Conservation (phyloP, 345 rosid species). For the Barbarea vulgaris region DNA sequence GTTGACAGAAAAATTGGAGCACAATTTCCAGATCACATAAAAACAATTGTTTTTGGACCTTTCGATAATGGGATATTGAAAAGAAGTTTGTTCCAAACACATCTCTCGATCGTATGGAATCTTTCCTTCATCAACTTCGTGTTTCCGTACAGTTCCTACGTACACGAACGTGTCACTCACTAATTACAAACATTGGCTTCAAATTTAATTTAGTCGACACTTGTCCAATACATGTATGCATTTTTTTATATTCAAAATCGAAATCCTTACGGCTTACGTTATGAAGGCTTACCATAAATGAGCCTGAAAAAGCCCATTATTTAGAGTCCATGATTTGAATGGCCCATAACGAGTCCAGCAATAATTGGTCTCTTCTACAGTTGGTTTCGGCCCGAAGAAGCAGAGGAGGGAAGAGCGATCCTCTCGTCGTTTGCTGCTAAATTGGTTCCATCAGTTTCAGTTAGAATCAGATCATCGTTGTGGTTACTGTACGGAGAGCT, state of each 20-base stretch:
- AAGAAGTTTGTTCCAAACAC: neutral
- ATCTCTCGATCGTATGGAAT: neutral
- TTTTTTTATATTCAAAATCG: too few relatives aligned
- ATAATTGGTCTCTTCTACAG: neutral
- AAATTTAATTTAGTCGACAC: neutral
- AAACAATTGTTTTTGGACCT: neutral
- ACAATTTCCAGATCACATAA: neutral
- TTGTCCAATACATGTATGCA: too few relatives aligned
- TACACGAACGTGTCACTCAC: slow-evolving; percentile 9
- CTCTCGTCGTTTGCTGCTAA: neutral
- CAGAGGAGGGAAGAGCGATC: slow-evolving; percentile 23
- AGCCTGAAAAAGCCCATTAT: slow-evolving; percentile 1
- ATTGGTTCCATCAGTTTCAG: neutral
- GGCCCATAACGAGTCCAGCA: neutral
- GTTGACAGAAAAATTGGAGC: neutral
- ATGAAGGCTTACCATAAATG: neutral
- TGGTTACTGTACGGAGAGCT: slow-evolving; percentile 19
- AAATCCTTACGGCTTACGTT: too few relatives aligned
- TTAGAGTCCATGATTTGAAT: neutral
- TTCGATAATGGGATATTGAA: neutral
- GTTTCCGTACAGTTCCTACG: slow-evolving; percentile 4
- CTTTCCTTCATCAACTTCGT: slow-evolving; percentile 4
- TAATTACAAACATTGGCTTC: neutral
- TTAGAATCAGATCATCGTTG: slow-evolving; percentile 13
- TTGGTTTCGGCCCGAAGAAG: slow-evolving; percentile 39